Evolutionary conservation across 2,329 filamentous ascomycete species (phyloP).

Genomic region (Penicillium capsulatum): DNA sequence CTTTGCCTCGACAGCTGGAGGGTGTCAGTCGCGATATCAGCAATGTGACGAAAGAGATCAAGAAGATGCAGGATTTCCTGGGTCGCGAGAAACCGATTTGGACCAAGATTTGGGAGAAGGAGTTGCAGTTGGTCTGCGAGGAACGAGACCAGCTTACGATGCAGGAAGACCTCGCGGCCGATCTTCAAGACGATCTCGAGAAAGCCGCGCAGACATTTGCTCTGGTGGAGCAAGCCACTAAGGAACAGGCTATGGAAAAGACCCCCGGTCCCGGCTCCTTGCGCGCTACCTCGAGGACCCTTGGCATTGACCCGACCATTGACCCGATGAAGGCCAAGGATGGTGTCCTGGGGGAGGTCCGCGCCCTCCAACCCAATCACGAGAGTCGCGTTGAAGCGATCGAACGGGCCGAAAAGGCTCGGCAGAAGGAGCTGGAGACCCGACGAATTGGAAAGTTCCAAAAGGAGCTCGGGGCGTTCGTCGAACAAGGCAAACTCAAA

Average conservation of each 20-base stretch:
- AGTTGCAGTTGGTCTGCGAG: constrained; percentile 91
- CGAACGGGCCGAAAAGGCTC: constrained; percentile 87
- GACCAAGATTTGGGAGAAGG: constrained; percentile 99
- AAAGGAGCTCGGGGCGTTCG: constrained; percentile 79
- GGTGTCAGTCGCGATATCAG: constrained; percentile 83
- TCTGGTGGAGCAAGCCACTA: constrained; percentile 95
- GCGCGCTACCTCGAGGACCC: constrained; percentile 51
- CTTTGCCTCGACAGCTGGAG: constrained; percentile 84
- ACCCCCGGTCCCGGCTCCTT: constrained; percentile 41
- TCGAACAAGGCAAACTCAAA: constrained; percentile 86
- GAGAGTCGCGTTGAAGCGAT: constrained; percentile 91
- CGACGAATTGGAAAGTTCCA: constrained; percentile 72
- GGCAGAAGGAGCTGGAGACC: constrained; percentile 80
- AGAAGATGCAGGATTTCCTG: constrained; percentile 90
- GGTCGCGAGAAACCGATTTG: constrained; percentile 89
- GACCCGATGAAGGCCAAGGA: constrained; percentile 85
- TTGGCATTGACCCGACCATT: constrained; percentile 49
- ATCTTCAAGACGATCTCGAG: constrained; percentile 89
- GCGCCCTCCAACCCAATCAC: constrained; percentile 90
- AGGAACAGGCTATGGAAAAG: constrained; percentile 80
- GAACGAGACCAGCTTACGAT: constrained; percentile 91
- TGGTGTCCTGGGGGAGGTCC: constrained; percentile 84
- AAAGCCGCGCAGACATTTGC: constrained; percentile 92
- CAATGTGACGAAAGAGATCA: constrained; percentile 75
- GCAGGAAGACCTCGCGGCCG: constrained; percentile 90